These are phyloP conservation scores for Fraxinus cuspidata DNA, from an alignment of 257 asterid genomes.

Conservation along the genomic window DNA sequence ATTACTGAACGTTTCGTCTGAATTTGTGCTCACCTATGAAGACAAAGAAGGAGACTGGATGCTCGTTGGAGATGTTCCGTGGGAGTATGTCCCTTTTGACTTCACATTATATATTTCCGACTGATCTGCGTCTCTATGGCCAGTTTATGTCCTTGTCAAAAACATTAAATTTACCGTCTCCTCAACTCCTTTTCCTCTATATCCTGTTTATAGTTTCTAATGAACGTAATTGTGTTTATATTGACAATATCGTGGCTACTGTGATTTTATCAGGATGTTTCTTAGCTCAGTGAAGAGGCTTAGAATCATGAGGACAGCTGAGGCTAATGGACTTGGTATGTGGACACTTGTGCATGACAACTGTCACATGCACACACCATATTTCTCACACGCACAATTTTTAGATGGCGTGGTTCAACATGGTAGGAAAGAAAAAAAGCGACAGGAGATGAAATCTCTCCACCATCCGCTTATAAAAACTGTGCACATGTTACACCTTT, in stretches of 20 bases:
- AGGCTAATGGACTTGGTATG: constrained; percentile 77
- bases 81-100: constrained; percentile 63
- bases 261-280: constrained; percentile 63
- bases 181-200: not conserved
- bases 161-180: not conserved
- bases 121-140: not conserved
- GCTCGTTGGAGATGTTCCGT: constrained; percentile 95
- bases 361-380: not conserved
- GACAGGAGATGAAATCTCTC: too few relatives aligned
- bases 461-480: too few relatives aligned
- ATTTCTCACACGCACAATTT: too few relatives aligned
- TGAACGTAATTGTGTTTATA: constrained; percentile 11
- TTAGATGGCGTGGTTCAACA: too few relatives aligned
- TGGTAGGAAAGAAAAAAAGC: too few relatives aligned
- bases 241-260: constrained; percentile 12
- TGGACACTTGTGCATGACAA: not conserved
- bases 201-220: not conserved
- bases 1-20: constrained; percentile 64
- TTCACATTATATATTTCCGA: not conserved
- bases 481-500: too few relatives aligned
- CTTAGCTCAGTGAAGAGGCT: constrained; percentile 73
- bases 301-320: constrained; percentile 69
- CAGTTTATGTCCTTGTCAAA: not conserved
- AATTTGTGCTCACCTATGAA: constrained; percentile 80
- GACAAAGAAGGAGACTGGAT: constrained; percentile 95